Percentiles rank a stretch among this genome's conserved stretches.
These are phyloP conservation scores for Cladosporium sp. DNA, from an alignment of 2,329 filamentous ascomycete species.

Conservation along the genomic window DNA sequence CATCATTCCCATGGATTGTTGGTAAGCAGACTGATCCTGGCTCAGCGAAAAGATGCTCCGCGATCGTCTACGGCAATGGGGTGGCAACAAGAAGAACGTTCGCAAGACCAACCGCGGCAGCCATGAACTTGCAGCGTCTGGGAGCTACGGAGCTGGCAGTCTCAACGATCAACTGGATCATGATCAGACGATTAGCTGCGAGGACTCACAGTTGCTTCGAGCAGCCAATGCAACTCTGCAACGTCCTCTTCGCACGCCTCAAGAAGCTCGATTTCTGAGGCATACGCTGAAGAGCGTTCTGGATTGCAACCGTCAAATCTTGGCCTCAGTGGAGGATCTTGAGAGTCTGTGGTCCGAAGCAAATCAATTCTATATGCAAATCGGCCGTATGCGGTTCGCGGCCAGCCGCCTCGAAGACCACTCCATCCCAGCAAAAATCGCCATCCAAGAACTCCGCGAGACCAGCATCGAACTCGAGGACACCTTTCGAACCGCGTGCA, in stretches of 20 bases:
- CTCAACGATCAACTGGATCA: background rate
- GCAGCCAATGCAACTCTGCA: background rate
- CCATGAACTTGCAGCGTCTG: background rate
- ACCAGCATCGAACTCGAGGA: background rate
- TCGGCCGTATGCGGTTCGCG: too few relatives aligned
- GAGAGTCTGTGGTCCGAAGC: too few relatives aligned
- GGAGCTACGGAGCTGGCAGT: background rate
- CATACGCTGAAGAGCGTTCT: too few relatives aligned
- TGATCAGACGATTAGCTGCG: background rate
- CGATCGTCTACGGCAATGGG: background rate
- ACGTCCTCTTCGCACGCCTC: background rate
- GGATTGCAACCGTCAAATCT: too few relatives aligned
- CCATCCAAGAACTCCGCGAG: background rate
- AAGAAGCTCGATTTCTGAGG: too few relatives aligned
- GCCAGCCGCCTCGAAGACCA: too few relatives aligned
- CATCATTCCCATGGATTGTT: background rate
- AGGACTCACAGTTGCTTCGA: background rate
- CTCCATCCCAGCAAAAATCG: background rate
- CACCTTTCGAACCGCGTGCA: background rate
- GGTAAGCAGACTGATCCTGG: background rate
- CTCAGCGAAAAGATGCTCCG: background rate
- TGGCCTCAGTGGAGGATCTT: too few relatives aligned
- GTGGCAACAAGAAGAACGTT: background rate
- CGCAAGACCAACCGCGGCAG: background rate
- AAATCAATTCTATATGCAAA: too few relatives aligned